Evolutionary conservation across 495 filamentous ascomycete species (phyloP).

Genomic region (Tirmania nivea): DNA sequence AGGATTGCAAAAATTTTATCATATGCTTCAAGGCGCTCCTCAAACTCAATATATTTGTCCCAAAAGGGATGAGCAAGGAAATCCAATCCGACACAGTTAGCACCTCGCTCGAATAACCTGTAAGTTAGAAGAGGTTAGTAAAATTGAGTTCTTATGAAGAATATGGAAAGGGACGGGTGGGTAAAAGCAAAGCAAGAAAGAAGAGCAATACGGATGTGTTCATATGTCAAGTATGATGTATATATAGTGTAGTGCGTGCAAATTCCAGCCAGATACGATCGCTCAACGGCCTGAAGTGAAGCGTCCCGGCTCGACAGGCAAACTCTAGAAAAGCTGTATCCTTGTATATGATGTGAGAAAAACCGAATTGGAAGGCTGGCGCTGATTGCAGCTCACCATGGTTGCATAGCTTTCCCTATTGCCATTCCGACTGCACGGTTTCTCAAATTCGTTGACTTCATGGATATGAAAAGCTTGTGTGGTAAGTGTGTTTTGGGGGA

Average conservation of each 20-base stretch:
- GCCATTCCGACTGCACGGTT: too few relatives aligned
- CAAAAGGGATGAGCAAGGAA: conserved; percentile 92
- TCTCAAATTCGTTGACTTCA: too few relatives aligned
- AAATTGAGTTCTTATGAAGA: conserved; percentile 2
- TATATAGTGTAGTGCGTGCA: not conserved
- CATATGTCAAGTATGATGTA: not conserved
- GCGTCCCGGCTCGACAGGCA: not conserved
- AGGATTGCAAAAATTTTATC: conserved; percentile 77
- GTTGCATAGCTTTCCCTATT: not conserved
- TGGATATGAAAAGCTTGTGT: not conserved
- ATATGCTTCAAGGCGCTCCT: conserved; percentile 67
- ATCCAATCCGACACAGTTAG: conserved; percentile 66
- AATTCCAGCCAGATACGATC: not conserved
- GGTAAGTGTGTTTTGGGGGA: conserved; percentile 16
- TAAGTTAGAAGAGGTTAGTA: conserved; percentile 20
- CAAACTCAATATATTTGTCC: conserved; percentile 96
- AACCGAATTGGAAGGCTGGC: not conserved
- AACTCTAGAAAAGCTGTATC: not conserved
- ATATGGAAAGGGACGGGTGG: conserved; percentile 10
- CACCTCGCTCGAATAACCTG: conserved; percentile 87
- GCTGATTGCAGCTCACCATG: not conserved
- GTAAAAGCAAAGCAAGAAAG: conserved; percentile 14
- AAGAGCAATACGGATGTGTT: conserved; percentile 18
- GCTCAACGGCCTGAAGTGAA: not conserved
- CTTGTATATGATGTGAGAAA: not conserved